phyloP scores from a whole-genome alignment of 768 basidiomycete genomes.

The Paxillus rubicundulus region DNA sequence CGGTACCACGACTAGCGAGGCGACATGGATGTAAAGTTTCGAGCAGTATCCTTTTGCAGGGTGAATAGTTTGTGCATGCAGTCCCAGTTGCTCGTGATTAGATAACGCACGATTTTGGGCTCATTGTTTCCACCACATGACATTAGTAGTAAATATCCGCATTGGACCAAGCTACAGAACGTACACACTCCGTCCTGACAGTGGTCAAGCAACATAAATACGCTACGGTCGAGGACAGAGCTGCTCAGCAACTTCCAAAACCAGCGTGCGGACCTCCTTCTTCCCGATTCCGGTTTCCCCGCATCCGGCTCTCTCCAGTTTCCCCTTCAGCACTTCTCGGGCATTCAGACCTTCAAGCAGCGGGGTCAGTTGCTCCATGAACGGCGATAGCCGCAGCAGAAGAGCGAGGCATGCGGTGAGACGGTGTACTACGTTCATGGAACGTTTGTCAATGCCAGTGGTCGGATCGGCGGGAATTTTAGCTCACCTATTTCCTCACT shows the following conservation, averaged over 20 bases:
- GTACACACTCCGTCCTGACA: too few relatives aligned
- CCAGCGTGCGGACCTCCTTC: conserved; percentile 62
- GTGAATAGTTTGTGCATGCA: background rate
- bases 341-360: conserved; percentile 74
- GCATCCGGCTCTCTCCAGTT: conserved; percentile 52
- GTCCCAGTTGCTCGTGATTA: background rate
- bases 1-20: background rate
- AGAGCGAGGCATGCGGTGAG: conserved; percentile 76
- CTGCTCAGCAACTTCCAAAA: conserved; percentile 58
- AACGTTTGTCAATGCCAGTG: background rate
- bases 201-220: too few relatives aligned
- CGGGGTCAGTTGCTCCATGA: conserved; percentile 51
- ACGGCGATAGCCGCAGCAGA: conserved; percentile 72
- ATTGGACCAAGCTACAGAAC: too few relatives aligned
- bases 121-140: background rate
- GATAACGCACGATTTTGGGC: background rate
- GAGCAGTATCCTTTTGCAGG: background rate
- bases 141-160: too few relatives aligned
- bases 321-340: conserved; percentile 52
- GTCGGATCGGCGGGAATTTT: background rate
- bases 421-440: conserved; percentile 61
- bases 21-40: background rate
- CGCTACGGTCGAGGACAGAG: conserved; percentile 30
- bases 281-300: conserved; percentile 53
- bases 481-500: conserved; percentile 80